phyloP scores from a whole-genome alignment of 495 filamentous ascomycete species.

The Talaromyces ruber region DNA sequence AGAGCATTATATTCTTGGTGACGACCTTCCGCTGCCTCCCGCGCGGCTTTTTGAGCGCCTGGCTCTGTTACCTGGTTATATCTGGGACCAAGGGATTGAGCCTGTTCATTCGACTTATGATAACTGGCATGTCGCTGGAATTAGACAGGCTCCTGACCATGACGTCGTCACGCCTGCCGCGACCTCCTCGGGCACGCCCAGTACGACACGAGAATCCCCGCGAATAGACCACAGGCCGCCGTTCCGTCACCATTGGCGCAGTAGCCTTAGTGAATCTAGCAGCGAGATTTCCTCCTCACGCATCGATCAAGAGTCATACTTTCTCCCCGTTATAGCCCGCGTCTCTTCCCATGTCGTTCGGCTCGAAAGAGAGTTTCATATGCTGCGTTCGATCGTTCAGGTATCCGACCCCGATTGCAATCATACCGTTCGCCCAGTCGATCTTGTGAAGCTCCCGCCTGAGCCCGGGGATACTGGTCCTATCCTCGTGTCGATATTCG shows the following conservation, averaged over 20 bases:
- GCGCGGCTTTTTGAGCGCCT: slow-evolving; percentile 65
- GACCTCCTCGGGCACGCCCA: slow-evolving; percentile 37
- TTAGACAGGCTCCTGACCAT: slow-evolving; percentile 32
- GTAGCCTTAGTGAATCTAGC: slow-evolving; percentile 40
- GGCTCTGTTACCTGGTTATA: slow-evolving; percentile 62
- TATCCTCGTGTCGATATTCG: slow-evolving; percentile 67
- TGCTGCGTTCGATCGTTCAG: slow-evolving; percentile 59
- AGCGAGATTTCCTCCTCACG: slow-evolving; percentile 36
- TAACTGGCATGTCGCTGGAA: slow-evolving; percentile 59
- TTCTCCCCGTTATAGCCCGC: slow-evolving; percentile 57
- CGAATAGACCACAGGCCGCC: slow-evolving; percentile 29
- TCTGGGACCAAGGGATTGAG: slow-evolving; percentile 60
- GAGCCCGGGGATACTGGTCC: slow-evolving; percentile 54
- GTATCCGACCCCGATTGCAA: slow-evolving; percentile 63
- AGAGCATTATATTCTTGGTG: slow-evolving; percentile 30
- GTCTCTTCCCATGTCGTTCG: slow-evolving; percentile 72
- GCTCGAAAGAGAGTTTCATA: slow-evolving; percentile 77
- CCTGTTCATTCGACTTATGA: slow-evolving; percentile 81
- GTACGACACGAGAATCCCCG: slow-evolving; percentile 37
- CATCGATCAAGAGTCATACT: slow-evolving; percentile 33
- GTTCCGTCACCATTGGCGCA: slow-evolving; percentile 28
- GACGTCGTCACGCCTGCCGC: slow-evolving; percentile 35
- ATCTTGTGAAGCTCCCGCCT: slow-evolving; percentile 56
- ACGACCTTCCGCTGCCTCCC: slow-evolving; percentile 61
- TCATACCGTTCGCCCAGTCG: slow-evolving; percentile 68